Conservation (phyloP, 331 rosid genomes). For the Dryas integrifolia region DNA sequence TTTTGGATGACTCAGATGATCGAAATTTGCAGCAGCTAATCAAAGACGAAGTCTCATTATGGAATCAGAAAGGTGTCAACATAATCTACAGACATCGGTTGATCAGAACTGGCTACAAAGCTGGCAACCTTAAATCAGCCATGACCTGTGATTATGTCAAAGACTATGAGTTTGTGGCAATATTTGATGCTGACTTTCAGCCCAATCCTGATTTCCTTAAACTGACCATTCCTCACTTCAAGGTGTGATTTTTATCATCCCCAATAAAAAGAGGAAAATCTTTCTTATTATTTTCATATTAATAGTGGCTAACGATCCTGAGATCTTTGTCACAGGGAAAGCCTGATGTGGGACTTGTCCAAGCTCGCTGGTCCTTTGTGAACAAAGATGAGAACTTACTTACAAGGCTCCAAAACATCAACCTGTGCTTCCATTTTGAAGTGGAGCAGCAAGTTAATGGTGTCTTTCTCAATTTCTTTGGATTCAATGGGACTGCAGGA, state of each 20-base stretch:
- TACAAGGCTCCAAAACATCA: conserved; percentile 88
- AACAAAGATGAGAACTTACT: conserved; percentile 95
- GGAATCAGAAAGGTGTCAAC: conserved; percentile 82
- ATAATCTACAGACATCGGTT: conserved; percentile 82
- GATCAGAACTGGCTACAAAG: conserved; percentile 94
- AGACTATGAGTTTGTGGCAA: conserved; percentile 85
- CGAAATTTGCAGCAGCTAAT: conserved; percentile 59
- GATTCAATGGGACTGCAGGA: conserved; percentile 98
- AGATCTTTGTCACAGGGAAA: conserved; percentile 59
- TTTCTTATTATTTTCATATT: neutral
- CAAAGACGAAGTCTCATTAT: conserved; percentile 65
- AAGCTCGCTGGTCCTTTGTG: conserved; percentile 92
- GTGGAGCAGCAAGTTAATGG: conserved; percentile 99
- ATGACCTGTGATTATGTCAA: conserved; percentile 89
- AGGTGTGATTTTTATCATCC: conserved; percentile 30
- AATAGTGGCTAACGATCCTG: neutral
- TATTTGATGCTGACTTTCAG: conserved; percentile 92
- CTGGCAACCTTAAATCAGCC: conserved; percentile 95
- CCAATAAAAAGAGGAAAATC: too few species aligned
- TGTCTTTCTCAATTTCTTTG: conserved; percentile 78
- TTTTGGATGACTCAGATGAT: conserved; percentile 89
- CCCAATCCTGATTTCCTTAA: conserved; percentile 93
- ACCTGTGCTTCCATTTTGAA: conserved; percentile 96
- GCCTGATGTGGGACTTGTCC: conserved; percentile 89
- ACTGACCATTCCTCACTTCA: conserved; percentile 82